Evolutionary conservation across 2,329 filamentous ascomycete species (phyloP), one percentile per base, ranked within the genome.

Genomic region (Acrocalymma vagum): DNA sequence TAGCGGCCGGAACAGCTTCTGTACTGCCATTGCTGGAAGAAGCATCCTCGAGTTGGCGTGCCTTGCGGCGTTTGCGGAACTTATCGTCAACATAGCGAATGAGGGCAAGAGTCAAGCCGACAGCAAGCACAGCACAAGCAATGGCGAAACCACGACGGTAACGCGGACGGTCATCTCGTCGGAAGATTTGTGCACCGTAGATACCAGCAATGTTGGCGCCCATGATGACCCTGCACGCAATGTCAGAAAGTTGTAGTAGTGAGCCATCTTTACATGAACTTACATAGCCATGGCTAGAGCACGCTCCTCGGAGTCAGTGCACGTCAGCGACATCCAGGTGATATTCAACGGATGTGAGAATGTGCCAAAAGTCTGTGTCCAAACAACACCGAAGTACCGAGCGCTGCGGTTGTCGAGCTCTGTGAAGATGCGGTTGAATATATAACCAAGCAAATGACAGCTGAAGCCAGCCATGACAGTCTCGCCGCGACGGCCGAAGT

Each of bases 181-280:
- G 77, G 72, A 84, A 84, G 45, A 84, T 78, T 56, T 84, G 81
- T 0, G 79, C 79, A 3, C 81, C 82, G 38, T 82, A 81, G 35
- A 85, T 84, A 15, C 80, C 81, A 0, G 81, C 80, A 17, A 78
- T 79, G 50, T 85, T 85, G 31, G 80, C 82, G 14, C 78, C 77
- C 81, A 84, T 84, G 44, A 84, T 82, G 35, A 83, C 72, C 65
- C 74, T 76, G 16, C 14, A 26, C 10, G 21, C 13, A 15, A 20
- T 8, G 22, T 50, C n/a, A 25, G 13, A 11, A 4, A 28, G 5
- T 11, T 20, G 14, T 13, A 4, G 6, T 1, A 9, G 20, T 4
- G 11, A 10, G 14, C n/a, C n/a, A n/a, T n/a, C n/a, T n/a, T n/a
- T n/a, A n/a, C 10, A 9, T 11, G 11, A 22, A 44, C 49, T 46